Base-by-base conservation (phyloP, 1,139 yeast species). In the Saccharomyces pastorianus region DNA sequence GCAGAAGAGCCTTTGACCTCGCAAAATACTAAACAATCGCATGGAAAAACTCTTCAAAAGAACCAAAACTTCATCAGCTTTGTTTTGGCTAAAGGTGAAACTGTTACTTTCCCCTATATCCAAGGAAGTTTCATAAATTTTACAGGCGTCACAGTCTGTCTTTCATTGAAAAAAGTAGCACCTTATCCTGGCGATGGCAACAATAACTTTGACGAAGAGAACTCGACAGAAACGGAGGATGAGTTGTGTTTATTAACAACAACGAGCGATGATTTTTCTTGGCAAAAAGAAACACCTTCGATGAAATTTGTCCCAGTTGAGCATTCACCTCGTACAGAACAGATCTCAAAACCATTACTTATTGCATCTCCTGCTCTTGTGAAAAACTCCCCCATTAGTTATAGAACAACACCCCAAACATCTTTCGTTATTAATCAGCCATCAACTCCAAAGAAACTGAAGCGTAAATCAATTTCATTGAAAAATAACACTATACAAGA, bases 111-210 rank as follows among this genome's bases (percentile, higher is more conserved):
- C 64, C 89, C 89, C 1, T 73, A 76, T 54, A 72, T 81, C 53
- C 69, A 74, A 56, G 80, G 80, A 52, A 72, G 84, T 9, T 68
- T 81, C 46, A 63, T 85, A 55, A 87, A 84, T 65, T 76, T 85
- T 53, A 79, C 83, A 58, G 72, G 64, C 44, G 63, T 60, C 4
- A 63, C 60, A 51, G 60, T 54, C 31, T 8, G 48, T 5, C 31
- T 25, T 11, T 46, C 28, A 13, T 7, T 25, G 48, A 51, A 29
- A 47, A 46, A 34, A 31, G 14, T 46, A 23, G 17, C 59, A 9
- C 53, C 58, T 4, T 49, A 61, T 23, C 55, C 59, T 11, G 64
- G 63, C 41, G 49, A 52, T 25, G 55, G 60, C 13, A 50, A 52
- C 14, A 61, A 64, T 49, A 68, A 60, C 42, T 64, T 64, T 20